A percentile compares a stretch with the other conserved stretches of the same genome.
Evolutionary conservation across 176 grass and related monocot genomes (phyloP).

Genomic region (Saccharum spontaneum): DNA sequence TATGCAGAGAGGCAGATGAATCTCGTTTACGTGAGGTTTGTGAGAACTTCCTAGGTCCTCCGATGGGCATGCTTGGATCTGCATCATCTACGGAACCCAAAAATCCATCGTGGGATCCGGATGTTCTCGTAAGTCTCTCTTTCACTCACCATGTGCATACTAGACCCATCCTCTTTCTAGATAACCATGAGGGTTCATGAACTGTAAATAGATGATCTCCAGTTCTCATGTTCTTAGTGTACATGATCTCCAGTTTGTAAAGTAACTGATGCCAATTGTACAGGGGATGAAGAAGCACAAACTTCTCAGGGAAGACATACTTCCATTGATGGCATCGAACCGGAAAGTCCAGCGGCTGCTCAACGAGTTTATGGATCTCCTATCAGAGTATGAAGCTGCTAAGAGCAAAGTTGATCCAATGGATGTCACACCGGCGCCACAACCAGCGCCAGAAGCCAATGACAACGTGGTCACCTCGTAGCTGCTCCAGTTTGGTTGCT

Average conservation of each 20-base stretch:
- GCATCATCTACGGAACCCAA: slow-evolving; percentile 38
- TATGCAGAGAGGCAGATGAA: slow-evolving; percentile 83
- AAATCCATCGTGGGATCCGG: slow-evolving; percentile 69
- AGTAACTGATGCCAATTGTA: slow-evolving; percentile 5
- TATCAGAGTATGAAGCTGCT: slow-evolving; percentile 60
- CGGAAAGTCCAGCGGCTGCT: slow-evolving; percentile 88
- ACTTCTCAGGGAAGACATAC: slow-evolving; percentile 77
- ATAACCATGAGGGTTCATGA: background rate
- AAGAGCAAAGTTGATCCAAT: slow-evolving; percentile 44
- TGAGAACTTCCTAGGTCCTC: slow-evolving; percentile 86
- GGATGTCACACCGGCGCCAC: background rate
- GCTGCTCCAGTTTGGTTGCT: slow-evolving; percentile 14
- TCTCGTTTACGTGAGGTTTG: slow-evolving; percentile 81
- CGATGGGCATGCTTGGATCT: slow-evolving; percentile 51
- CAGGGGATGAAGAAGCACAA: slow-evolving; percentile 96
- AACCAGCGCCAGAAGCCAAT: background rate
- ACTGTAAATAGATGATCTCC: background rate
- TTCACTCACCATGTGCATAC: background rate
- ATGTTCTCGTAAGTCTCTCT: slow-evolving; percentile 72
- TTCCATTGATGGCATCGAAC: slow-evolving; percentile 88
- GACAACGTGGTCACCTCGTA: background rate
- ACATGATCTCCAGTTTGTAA: background rate
- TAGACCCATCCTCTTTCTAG: background rate
- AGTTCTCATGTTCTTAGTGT: background rate
- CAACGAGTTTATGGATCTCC: slow-evolving; percentile 90